These are phyloP conservation scores for Brettanomyces bruxellensis DNA, from an alignment of 805 yeast genomes.

Conservation along the genomic window DNA sequence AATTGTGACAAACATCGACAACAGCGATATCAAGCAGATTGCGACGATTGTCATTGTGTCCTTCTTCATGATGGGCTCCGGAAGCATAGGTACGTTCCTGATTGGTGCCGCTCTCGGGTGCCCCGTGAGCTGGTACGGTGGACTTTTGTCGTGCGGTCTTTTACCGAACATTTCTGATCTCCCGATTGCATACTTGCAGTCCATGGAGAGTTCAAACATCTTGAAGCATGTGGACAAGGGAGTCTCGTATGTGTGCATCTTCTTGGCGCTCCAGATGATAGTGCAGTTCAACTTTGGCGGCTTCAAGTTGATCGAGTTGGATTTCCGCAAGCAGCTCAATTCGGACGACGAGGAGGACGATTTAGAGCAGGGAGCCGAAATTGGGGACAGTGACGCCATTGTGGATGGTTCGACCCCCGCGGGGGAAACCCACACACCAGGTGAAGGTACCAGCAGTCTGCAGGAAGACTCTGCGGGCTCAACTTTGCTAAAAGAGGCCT, in stretches of 20 bases:
- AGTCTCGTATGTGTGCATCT: constrained; percentile 78
- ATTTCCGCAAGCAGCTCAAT: constrained; percentile 33
- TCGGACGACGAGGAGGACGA: constrained; percentile 1
- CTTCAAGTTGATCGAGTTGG: constrained; percentile 59
- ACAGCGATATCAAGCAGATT: constrained; percentile 57
- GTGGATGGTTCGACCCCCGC: too few relatives aligned
- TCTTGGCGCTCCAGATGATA: constrained; percentile 58
- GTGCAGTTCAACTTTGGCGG: constrained; percentile 71
- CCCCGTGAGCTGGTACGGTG: constrained; percentile 73
- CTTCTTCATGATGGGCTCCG: constrained; percentile 29
- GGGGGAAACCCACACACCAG: too few relatives aligned
- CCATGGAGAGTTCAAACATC: constrained; percentile 54
- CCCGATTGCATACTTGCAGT: constrained; percentile 77
- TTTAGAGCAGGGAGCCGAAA: too few relatives aligned
- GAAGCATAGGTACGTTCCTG: constrained; percentile 10
- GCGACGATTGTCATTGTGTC: constrained; percentile 54
- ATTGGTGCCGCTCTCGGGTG: constrained; percentile 43
- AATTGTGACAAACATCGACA: constrained; percentile 55
- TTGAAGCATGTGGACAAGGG: constrained; percentile 63
- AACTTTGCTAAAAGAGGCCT: too few relatives aligned
- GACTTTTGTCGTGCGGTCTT: constrained; percentile 56
- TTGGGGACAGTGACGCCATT: too few relatives aligned
- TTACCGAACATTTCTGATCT: constrained; percentile 76
- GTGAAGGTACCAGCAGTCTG: too few relatives aligned
- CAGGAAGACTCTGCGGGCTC: too few relatives aligned